These are phyloP conservation scores for Ambrosia trifida DNA, from an alignment of 129 eudicot species.

Conservation along the genomic window DNA sequence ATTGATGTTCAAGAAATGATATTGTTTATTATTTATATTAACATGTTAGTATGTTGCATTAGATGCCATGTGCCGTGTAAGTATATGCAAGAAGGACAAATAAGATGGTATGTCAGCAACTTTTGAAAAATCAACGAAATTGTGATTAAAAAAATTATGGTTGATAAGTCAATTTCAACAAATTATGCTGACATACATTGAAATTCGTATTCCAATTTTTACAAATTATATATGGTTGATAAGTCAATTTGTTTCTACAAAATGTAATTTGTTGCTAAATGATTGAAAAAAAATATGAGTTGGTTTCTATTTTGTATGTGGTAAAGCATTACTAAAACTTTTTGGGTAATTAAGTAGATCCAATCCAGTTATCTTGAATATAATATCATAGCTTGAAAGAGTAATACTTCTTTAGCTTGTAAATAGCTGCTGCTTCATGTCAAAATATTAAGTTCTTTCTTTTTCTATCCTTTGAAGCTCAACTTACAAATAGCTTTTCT, in stretches of 20 bases:
- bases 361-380: no score
- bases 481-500: slow-evolving; percentile 3
- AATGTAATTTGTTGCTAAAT: not conserved
- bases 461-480: slow-evolving; percentile 1
- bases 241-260: not conserved
- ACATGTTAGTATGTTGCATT: not conserved
- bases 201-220: no score
- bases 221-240: no score
- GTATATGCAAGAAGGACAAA: not conserved
- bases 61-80: not conserved
- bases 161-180: not conserved
- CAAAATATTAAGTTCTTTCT: not conserved
- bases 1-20: not conserved
- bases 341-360: no score
- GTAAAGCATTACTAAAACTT: not conserved
- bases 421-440: not conserved
- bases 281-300: not conserved
- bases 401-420: not conserved
- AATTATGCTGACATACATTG: no score
- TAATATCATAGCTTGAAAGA: not conserved
- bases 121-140: not conserved
- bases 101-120: not conserved
- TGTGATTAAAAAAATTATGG: no score
- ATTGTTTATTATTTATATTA: not conserved
- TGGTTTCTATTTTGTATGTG: not conserved